phyloP scores from a whole-genome alignment of 2,329 filamentous ascomycete species.

The Xylaria sp. region DNA sequence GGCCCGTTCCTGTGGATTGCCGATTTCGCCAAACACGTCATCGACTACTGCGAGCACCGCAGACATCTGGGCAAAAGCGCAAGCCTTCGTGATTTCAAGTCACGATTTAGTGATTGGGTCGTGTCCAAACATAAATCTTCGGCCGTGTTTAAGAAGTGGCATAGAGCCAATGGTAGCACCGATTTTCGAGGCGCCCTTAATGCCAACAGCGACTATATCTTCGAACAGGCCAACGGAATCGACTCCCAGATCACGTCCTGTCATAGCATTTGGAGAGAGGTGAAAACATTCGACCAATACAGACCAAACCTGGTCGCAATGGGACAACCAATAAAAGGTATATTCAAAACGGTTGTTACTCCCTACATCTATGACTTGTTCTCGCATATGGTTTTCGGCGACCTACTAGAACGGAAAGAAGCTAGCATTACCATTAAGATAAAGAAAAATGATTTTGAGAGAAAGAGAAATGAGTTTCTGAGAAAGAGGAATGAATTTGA shows the following conservation, averaged over 20 bases:
- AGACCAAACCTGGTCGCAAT: constrained; percentile 40
- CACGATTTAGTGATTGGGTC: constrained; percentile 69
- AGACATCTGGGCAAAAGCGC: constrained; percentile 52
- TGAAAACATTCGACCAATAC: constrained; percentile 54
- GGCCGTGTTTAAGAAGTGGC: constrained; percentile 65
- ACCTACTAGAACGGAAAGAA: constrained; percentile 57
- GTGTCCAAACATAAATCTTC: constrained; percentile 55
- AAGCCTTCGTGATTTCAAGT: constrained; percentile 66
- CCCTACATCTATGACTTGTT: constrained; percentile 75
- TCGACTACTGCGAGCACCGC: constrained; percentile 69
- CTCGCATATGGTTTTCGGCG: constrained; percentile 68
- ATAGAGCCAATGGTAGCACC: constrained; percentile 54
- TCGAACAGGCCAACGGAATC: constrained; percentile 69
- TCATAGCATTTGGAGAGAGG: constrained; percentile 67
- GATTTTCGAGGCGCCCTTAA: constrained; percentile 74
- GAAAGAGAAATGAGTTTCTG: neutral
- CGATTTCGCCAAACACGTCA: constrained; percentile 75
- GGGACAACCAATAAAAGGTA: neutral
- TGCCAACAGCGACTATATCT: constrained; percentile 71
- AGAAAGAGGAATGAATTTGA: constrained; percentile 43
- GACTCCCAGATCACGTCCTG: constrained; percentile 43
- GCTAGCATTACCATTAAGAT: constrained; percentile 45
- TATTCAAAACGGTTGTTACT: constrained; percentile 71
- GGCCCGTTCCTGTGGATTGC: constrained; percentile 76
- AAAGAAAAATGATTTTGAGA: constrained; percentile 48